Base-by-base conservation (phyloP, 1,139 yeast genomes). In the Cylindricascospora bacillispora region DNA sequence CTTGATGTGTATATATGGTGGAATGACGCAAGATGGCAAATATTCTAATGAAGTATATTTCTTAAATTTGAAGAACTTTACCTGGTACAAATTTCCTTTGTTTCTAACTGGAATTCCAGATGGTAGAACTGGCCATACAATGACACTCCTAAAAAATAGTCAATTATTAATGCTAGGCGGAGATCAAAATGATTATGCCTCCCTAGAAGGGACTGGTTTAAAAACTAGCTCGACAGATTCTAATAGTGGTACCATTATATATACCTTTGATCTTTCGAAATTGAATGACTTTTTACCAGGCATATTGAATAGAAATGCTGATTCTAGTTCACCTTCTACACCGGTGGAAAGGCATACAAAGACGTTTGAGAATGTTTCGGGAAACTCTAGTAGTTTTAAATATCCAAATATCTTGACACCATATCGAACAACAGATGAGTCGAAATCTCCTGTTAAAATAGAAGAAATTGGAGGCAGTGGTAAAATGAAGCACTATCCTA, bases 131-230 rank as follows among this genome's bases (percentile, higher is more conserved):
- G 95, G 95, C n/a, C 95, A 85, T 54, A 71, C 93, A 13, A 65
- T 85, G 64, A 73, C 94, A 2, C 72, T 74, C 34, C 63, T 77
- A 31, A 35, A 40, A 15, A 68, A 62, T 28, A 72, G 79, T 48
- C 79, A 75, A 54, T 56, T 86, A 32, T 50, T 83, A 15, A 71
- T 85, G 13, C 74, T 86, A 77, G 97, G 97, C 26, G 95, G 95
- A 34, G 93, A 81, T 50, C 65, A 72, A 39, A 68, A 71, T 39
- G 78, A 72, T 44, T 70, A 45, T 35, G 42, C 45, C 19, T 29
- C 39, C 6, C 25, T 13, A 16, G 24, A 12, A 9, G 13, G 6
- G 5, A 20, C 13, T 11, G 15, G 18, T 14, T 13, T 21, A 4
- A 13, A 24, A 9, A 13, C 24, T 12, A 12, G 15, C 10, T 23